A percentile compares a stretch with the other conserved stretches of the same genome.
Conservation (phyloP, 371 early-diverging fungal genomes). For the Basidiobolus meristosporus region DNA sequence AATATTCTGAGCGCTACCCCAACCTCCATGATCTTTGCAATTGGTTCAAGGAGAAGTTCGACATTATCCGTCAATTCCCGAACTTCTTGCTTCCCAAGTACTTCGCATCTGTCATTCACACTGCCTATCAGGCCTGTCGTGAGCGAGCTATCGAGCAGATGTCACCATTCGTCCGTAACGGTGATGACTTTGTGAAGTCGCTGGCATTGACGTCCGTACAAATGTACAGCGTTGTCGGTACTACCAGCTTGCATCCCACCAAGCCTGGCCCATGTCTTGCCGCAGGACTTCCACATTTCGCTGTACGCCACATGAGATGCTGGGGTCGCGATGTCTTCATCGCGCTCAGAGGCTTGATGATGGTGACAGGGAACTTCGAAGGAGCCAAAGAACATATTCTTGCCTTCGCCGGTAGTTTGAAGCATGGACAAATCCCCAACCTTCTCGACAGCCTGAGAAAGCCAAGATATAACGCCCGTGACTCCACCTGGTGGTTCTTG, state of each 20-base stretch:
- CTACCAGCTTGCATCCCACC: conserved; percentile 61
- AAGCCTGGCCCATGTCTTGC: conserved; percentile 43
- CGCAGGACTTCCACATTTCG: conserved; percentile 94
- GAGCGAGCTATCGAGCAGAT: conserved; percentile 32
- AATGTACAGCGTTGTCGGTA: conserved; percentile 51
- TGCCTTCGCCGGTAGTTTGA: conserved; percentile 71
- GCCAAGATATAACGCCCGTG: conserved; percentile 90
- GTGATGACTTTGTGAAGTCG: conserved; percentile 44
- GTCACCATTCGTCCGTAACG: conserved; percentile 30
- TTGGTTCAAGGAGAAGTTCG: conserved; percentile 61
- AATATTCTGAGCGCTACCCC: conserved; percentile 23
- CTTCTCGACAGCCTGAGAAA: conserved; percentile 65
- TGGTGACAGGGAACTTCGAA: conserved; percentile 62
- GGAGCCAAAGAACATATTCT: conserved; percentile 71
- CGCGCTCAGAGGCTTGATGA: conserved; percentile 62
- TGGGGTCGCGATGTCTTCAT: conserved; percentile 98
- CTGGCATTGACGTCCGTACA: conserved; percentile 68
- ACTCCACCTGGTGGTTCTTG: conserved; percentile 92
- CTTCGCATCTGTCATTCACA: conserved; percentile 62
- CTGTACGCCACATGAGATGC: conserved; percentile 79
- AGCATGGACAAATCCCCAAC: conserved; percentile 91
- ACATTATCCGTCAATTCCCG: conserved; percentile 42
- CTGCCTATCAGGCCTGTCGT: conserved; percentile 51
- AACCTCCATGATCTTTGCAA: conserved; percentile 20
- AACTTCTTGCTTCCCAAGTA: conserved; percentile 81